Evolutionary conservation across 1,139 yeast genomes (phyloP).

Genomic region (Pneumocystis jirovecii): DNA sequence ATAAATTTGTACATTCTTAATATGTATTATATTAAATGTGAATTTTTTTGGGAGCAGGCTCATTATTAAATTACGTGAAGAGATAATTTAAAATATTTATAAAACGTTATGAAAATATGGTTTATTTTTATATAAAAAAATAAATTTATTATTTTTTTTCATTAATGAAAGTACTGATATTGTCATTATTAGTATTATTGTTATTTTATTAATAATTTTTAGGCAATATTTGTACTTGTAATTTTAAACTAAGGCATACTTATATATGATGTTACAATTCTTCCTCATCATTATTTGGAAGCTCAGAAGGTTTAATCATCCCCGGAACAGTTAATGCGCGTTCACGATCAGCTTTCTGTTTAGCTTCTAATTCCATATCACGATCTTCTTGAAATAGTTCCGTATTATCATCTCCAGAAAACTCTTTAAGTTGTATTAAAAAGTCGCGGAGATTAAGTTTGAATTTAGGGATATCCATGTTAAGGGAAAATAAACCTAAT

Average conservation of each 20-base stretch:
- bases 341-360: conserved; percentile 55
- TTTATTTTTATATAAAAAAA: not conserved
- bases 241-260: not conserved
- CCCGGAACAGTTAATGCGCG: conserved; percentile 85
- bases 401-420: conserved; percentile 75
- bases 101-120: not conserved
- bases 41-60: not conserved
- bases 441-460: conserved; percentile 84
- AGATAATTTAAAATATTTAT: not conserved
- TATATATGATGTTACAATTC: not conserved
- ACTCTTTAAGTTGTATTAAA: conserved; percentile 87
- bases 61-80: no score
- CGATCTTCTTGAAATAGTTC: conserved; percentile 90
- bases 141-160: not conserved
- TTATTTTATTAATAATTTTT: not conserved
- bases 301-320: conserved; percentile 82
- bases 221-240: not conserved
- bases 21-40: no score
- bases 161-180: not conserved
- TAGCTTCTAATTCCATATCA: conserved; percentile 60
- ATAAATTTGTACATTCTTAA: not conserved
- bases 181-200: not conserved
- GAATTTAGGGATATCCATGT: conserved; percentile 62
- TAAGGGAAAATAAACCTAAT: conserved; percentile 52
- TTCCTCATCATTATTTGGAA: conserved; percentile 48